Conservation (phyloP, 2,329 filamentous ascomycete species). For the Colletotrichum karsti region DNA sequence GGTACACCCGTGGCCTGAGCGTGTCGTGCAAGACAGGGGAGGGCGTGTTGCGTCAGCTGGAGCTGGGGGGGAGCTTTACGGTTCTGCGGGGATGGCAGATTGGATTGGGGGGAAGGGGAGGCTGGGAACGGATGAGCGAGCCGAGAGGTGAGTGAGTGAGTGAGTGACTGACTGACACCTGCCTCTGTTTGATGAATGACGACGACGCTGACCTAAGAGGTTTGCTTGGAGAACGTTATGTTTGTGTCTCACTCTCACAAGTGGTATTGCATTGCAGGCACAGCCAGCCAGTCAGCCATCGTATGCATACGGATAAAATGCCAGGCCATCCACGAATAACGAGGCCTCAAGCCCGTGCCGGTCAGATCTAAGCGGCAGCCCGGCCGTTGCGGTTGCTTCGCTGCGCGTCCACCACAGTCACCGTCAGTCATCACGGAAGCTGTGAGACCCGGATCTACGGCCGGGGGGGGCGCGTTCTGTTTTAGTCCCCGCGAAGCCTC, state of each 20-base stretch:
- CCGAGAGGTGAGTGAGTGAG: background rate
- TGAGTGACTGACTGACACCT: no score
- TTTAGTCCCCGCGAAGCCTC: background rate
- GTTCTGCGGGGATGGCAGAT: background rate
- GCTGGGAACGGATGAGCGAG: background rate
- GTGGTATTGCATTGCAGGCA: no score
- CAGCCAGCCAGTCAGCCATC: background rate
- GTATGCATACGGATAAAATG: no score
- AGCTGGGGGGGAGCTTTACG: background rate
- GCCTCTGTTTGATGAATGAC: background rate
- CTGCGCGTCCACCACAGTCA: no score
- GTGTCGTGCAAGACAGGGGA: background rate
- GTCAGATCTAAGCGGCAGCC: no score
- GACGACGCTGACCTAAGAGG: background rate
- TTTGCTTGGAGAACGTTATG: background rate
- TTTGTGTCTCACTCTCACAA: no score
- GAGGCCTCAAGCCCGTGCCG: no score
- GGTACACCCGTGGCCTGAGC: background rate
- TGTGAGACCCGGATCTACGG: slow-evolving; percentile 15
- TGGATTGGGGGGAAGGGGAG: background rate
- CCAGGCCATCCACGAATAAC: background rate
- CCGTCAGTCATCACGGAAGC: slow-evolving; percentile 1
- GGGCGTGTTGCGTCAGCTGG: background rate
- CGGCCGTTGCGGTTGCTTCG: no score
- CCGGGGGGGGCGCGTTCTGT: background rate